These are phyloP conservation scores for Lichtheimia ramosa DNA, from an alignment of 371 early-diverging fungal genomes.

Conservation along the genomic window DNA sequence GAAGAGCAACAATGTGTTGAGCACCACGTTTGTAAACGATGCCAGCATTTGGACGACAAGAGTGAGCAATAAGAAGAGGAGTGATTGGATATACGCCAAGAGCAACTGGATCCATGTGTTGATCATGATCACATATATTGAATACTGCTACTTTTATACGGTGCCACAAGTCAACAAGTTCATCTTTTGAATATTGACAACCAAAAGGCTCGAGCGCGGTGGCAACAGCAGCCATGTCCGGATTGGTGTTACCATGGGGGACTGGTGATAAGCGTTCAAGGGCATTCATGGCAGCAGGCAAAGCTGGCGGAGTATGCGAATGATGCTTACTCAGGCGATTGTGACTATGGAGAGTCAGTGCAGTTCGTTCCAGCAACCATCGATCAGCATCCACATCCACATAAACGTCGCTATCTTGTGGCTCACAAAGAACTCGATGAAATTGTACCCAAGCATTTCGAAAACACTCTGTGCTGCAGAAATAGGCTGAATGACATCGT, in stretches of 20 bases:
- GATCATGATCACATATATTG: conserved; percentile 41
- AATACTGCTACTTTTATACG: conserved; percentile 15
- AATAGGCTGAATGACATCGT: conserved; percentile 48
- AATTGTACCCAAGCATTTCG: conserved; percentile 49
- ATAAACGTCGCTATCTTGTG: conserved; percentile 38
- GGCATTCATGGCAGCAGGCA: conserved; percentile 36
- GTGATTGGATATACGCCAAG: conserved; percentile 78
- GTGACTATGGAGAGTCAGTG: conserved; percentile 48
- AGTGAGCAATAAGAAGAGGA: conserved; percentile 73
- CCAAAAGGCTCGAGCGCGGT: conserved; percentile 21
- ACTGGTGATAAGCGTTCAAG: conserved; percentile 21
- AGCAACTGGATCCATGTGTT: conserved; percentile 64
- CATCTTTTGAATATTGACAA: conserved; percentile 19
- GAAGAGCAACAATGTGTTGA: conserved; percentile 56
- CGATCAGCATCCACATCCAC: conserved; percentile 41
- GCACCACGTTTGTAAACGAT: conserved; percentile 52
- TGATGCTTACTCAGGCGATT: conserved; percentile 48
- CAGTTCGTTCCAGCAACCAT: conserved; percentile 44
- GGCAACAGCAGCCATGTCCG: conserved; percentile 13
- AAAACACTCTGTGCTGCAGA: conserved; percentile 48
- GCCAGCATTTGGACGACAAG: conserved; percentile 79
- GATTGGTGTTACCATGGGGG: not conserved
- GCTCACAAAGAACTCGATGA: conserved; percentile 43
- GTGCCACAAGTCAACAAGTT: conserved; percentile 17
- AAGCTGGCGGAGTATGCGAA: conserved; percentile 44